Conservation (phyloP, 345 rosid species). For the Gossypioides kirkii region DNA sequence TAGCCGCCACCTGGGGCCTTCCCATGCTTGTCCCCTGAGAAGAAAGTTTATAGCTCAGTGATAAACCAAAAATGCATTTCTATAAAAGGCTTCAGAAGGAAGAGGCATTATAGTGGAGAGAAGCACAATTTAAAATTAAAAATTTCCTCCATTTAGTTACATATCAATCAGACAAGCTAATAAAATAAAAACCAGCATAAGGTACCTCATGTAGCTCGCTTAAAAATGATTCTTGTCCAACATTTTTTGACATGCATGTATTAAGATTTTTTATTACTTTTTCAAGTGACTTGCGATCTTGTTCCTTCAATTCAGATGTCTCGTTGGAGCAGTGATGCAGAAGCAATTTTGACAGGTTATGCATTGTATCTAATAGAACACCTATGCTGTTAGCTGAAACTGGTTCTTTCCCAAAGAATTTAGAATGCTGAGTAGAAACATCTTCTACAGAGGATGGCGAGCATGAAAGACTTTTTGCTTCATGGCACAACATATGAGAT, state of each 20-base stretch:
- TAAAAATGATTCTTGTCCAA: conserved; percentile 29
- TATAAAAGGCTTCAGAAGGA: conserved; percentile 1
- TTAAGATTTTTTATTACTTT: conserved; percentile 53
- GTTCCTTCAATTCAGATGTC: conserved; percentile 44
- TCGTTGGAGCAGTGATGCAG: conserved; percentile 50
- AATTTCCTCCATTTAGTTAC: background rate
- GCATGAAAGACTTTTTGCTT: conserved; percentile 25
- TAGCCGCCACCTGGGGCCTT: conserved; percentile 12
- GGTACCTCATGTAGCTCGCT: conserved; percentile 45
- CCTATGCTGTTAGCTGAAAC: conserved; percentile 28
- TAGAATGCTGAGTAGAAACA: conserved; percentile 21
- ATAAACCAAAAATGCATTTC: conserved; percentile 4
- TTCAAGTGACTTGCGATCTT: conserved; percentile 50
- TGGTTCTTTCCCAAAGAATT: conserved; percentile 21
- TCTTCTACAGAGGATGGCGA: conserved; percentile 38
- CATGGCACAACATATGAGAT: conserved; percentile 36
- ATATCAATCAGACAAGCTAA: background rate
- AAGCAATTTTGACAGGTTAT: conserved; percentile 69
- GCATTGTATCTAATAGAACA: conserved; percentile 47
- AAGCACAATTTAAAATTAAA: background rate
- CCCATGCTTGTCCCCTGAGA: conserved; percentile 23
- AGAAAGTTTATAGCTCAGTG: conserved; percentile 11
- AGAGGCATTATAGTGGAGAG: background rate
- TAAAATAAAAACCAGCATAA: conserved; percentile 11
- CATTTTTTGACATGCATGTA: conserved; percentile 40